Conservation (phyloP, 2,329 filamentous ascomycete species). For the Penicillium sp. region DNA sequence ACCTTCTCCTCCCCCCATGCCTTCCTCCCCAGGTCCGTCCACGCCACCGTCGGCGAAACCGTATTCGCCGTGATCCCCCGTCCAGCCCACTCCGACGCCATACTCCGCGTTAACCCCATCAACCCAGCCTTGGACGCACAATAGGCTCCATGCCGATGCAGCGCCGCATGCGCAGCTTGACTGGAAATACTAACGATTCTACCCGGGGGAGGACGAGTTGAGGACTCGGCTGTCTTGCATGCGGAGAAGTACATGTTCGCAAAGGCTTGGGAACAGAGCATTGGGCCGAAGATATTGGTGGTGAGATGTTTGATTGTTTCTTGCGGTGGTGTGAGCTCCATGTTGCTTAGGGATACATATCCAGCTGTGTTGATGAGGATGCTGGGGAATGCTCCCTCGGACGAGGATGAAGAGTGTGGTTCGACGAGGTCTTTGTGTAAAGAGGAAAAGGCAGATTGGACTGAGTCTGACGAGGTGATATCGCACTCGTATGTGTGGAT, state of each 20-base stretch:
- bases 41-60: slow-evolving; percentile 55
- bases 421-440: slow-evolving; percentile 39
- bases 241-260: slow-evolving; percentile 49
- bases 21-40: slow-evolving; percentile 54
- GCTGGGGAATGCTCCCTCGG: slow-evolving; percentile 42
- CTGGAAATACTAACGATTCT: slow-evolving; percentile 56
- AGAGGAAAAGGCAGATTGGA: slow-evolving; percentile 51
- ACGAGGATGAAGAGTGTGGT: slow-evolving; percentile 13
- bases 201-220: slow-evolving; percentile 41
- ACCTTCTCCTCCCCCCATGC: slow-evolving; percentile 48
- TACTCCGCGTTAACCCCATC: slow-evolving; percentile 52
- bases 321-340: slow-evolving; percentile 51
- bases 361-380: slow-evolving; percentile 53
- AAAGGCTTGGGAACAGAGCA: slow-evolving; percentile 55
- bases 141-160: slow-evolving; percentile 55
- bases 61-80: slow-evolving; percentile 55
- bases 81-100: slow-evolving; percentile 56
- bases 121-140: slow-evolving; percentile 57
- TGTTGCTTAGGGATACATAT: slow-evolving; percentile 54
- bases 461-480: slow-evolving; percentile 55
- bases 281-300: slow-evolving; percentile 54
- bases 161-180: slow-evolving; percentile 55
- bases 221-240: slow-evolving; percentile 27
- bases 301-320: slow-evolving; percentile 53
- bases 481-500: slow-evolving; percentile 53